Evolutionary conservation across 768 basidiomycete genomes (phyloP).

Genomic region (Mycena metata): DNA sequence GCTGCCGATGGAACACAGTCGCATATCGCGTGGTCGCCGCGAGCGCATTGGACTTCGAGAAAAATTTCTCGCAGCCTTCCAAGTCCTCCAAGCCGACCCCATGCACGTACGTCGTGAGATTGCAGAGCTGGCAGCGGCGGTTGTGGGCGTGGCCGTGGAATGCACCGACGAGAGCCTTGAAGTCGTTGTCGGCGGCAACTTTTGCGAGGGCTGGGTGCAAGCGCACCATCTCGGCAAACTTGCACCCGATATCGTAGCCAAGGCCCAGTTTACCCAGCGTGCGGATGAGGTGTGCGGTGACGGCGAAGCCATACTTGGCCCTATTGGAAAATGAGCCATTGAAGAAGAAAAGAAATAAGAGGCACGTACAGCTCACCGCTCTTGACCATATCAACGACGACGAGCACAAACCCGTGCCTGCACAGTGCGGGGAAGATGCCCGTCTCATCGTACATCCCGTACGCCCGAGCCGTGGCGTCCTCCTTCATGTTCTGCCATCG

Average conservation of each 20-base stretch:
- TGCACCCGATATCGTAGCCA: conserved; percentile 3
- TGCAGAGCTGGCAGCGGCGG: neutral
- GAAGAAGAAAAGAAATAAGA: too few species aligned
- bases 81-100: conserved; percentile 34
- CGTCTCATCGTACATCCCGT: conserved; percentile 31
- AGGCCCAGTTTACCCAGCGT: conserved; percentile 8
- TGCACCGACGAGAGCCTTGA: neutral
- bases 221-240: too few species aligned
- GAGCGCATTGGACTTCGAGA: conserved; percentile 35
- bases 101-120: conserved; percentile 28
- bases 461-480: neutral
- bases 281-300: neutral
- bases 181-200: neutral
- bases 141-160: conserved; percentile 25
- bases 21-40: conserved; percentile 30
- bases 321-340: neutral
- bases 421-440: conserved; percentile 42
- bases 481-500: conserved; percentile 41
- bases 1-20: conserved; percentile 28
- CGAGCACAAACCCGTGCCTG: conserved; percentile 40
- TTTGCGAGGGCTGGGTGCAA: neutral
- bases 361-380: conserved; percentile 32
- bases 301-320: neutral
- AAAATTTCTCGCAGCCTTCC: conserved; percentile 32
- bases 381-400: conserved; percentile 40